Evolutionary conservation across 306 rosid species (phyloP).

Genomic region (Fragaria nilgerrensis): DNA sequence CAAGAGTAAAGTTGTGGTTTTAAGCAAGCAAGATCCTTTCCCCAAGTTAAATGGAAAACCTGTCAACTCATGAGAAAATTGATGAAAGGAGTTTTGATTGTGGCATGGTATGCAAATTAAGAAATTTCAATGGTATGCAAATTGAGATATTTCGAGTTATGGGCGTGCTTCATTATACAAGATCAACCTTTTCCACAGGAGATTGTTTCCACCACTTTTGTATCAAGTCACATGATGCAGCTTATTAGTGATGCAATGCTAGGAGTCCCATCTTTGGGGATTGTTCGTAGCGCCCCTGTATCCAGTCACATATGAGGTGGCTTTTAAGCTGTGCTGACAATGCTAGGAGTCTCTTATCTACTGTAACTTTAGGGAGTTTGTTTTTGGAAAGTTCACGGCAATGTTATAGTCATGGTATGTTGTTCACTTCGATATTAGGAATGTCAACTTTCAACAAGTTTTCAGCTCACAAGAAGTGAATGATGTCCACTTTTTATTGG

Average conservation of each 20-base stretch:
- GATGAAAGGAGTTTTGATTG: background rate
- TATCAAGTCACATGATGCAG: background rate
- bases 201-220: background rate
- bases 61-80: conserved; percentile 47
- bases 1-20: conserved; percentile 91
- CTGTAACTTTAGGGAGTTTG: background rate
- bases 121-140: too few relatives aligned
- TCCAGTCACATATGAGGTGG: background rate
- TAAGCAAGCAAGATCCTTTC: conserved; percentile 96
- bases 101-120: background rate
- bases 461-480: background rate
- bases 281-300: background rate
- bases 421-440: background rate
- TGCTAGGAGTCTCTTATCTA: background rate
- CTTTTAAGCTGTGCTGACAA: background rate
- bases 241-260: background rate
- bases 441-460: background rate
- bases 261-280: background rate
- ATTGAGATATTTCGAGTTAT: background rate
- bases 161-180: background rate
- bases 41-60: conserved; percentile 88
- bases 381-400: background rate
- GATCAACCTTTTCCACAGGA: background rate
- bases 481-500: background rate
- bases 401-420: background rate